Evolutionary conservation across 1,284 basidiomycete genomes (phyloP).

Genomic region (Macrocystidia cucumis): DNA sequence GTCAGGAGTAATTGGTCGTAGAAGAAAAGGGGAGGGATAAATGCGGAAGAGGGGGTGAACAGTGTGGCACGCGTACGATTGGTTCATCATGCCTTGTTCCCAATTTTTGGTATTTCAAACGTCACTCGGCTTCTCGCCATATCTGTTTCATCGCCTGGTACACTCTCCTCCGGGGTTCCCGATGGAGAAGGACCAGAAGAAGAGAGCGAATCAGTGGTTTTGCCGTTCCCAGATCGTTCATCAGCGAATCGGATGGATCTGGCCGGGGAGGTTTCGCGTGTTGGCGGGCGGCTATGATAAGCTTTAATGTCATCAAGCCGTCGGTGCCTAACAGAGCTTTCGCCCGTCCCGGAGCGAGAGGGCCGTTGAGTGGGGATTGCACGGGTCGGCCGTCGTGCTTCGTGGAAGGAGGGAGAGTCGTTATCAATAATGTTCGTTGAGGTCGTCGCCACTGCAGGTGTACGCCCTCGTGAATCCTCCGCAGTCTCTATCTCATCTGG

Average conservation of each 20-base stretch:
- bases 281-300: conserved; percentile 23
- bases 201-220: no score
- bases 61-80: no score
- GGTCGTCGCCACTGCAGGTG: neutral
- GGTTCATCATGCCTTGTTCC: no score
- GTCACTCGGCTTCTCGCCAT: no score
- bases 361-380: conserved; percentile 2
- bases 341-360: conserved; percentile 16
- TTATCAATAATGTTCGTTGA: neutral
- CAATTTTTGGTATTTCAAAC: no score
- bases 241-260: conserved; percentile 43
- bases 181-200: no score
- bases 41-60: no score
- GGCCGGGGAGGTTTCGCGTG: conserved; percentile 40
- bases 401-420: conserved; percentile 2
- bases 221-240: no score
- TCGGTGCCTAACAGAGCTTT: conserved; percentile 17
- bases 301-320: conserved; percentile 27
- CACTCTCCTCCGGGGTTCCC: no score
- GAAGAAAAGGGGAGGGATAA: no score
- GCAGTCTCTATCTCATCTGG: neutral
- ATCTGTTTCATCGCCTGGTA: no score
- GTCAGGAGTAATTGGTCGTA: no score
- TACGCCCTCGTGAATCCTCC: neutral
- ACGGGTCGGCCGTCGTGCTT: conserved; percentile 2